Base-by-base conservation (phyloP, 208 protist genomes). In the Pavlovales sp. region DNA sequence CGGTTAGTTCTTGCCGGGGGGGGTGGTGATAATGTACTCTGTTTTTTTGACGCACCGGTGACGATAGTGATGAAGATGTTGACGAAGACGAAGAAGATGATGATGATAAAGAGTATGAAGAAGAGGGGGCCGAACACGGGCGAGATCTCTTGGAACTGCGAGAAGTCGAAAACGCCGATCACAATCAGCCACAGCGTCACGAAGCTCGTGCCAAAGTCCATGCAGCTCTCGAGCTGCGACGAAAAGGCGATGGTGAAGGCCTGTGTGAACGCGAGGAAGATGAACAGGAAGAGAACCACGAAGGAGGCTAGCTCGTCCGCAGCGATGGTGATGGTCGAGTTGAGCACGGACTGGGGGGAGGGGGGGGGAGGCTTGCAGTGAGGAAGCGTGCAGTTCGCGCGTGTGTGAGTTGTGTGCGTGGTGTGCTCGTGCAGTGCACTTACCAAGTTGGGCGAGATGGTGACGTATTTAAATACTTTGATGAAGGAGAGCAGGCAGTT, bases 21-120 rank as follows among this genome's bases (percentile, higher is more conserved):
- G 11, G 44, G 44, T n/a, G n/a, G n/a, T n/a, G n/a, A n/a, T n/a
- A n/a, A n/a, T n/a, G n/a, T n/a, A n/a, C n/a, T n/a, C n/a, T n/a
- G n/a, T n/a, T n/a, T n/a, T n/a, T n/a, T n/a, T n/a, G n/a, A n/a
- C 57, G 57, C 57, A 71, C 57, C 57, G 57, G 57, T 71, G 57
- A 71, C 57, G 57, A 71, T 71, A 10, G 57, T 30, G 57, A 71
- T 71, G 57, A 71, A 71, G 57, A 71, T 28, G 57, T 71, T 71
- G 57, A 71, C 32, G 26, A 32, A 71, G 57, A 71, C 26, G 57
- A 71, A 71, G 57, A 71, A 71, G 57, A 71, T 32, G 57, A 71
- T 32, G 57, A 71, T 71, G 57, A 71, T 28, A 28, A 71, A 71
- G 14, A 71, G 20, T 10, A 71, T 32, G 57, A 71, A 71, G 57